Evolutionary conservation across 441 rosid genomes (phyloP).

Genomic region (Gossypium schwendimanii): DNA sequence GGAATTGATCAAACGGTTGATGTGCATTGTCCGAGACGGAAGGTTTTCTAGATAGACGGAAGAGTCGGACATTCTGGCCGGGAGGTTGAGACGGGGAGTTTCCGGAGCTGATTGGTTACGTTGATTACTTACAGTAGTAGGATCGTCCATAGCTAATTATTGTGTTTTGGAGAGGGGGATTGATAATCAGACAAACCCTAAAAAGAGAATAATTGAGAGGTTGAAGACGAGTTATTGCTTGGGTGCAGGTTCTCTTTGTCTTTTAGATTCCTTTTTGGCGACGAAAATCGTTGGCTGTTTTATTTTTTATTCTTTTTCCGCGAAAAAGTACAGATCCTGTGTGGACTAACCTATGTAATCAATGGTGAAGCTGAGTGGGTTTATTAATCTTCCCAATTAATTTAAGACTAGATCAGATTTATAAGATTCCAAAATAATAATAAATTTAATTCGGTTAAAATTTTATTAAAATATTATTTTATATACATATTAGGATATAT

Average conservation of each 20-base stretch:
- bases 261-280: not conserved
- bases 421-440: not conserved
- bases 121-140: constrained; percentile 24
- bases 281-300: not conserved
- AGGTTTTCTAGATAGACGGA: constrained; percentile 24
- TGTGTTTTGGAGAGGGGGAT: not conserved
- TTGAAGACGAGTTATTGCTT: constrained; percentile 5
- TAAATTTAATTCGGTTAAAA: too few species aligned
- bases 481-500: too few species aligned
- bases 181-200: constrained; percentile 11
- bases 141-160: constrained; percentile 40
- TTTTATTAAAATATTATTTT: too few species aligned
- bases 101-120: constrained; percentile 19
- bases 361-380: not conserved
- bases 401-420: not conserved
- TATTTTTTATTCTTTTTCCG: constrained; percentile 12
- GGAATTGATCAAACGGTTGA: constrained; percentile 65
- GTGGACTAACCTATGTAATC: not conserved
- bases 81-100: constrained; percentile 35
- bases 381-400: not conserved
- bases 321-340: constrained; percentile 4
- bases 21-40: constrained; percentile 28
- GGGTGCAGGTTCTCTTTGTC: not conserved
- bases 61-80: constrained; percentile 38
- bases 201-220: constrained; percentile 1